A percentile compares a stretch with the other conserved stretches of the same genome.
Evolutionary conservation across 2,329 filamentous ascomycete genomes (phyloP).

Genomic region (Talaromyces sp.): DNA sequence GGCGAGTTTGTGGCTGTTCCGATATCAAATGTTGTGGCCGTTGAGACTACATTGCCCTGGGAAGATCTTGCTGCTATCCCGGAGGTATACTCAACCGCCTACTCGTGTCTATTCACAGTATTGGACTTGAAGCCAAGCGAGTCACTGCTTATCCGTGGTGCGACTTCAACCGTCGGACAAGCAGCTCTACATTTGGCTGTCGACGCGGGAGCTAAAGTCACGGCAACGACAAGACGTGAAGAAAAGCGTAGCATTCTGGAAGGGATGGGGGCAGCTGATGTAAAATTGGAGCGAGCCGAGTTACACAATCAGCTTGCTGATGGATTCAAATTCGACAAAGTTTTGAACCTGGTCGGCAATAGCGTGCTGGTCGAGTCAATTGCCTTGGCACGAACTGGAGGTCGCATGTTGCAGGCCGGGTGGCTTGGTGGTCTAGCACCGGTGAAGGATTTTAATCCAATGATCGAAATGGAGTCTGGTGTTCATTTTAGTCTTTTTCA

Average conservation of each 20-base stretch:
- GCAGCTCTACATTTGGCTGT: conserved; percentile 36
- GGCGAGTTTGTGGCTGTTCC: conserved; percentile 32
- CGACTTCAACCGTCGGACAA: conserved; percentile 36
- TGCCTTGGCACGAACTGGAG: conserved; percentile 27
- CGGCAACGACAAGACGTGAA: conserved; percentile 32
- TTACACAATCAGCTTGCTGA: background rate
- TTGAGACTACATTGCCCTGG: conserved; percentile 27
- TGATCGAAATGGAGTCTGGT: conserved; percentile 40
- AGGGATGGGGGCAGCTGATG: conserved; percentile 23
- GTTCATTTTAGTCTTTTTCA: conserved; percentile 44
- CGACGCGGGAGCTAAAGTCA: conserved; percentile 30
- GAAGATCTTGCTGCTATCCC: conserved; percentile 36
- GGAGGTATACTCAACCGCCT: conserved; percentile 36
- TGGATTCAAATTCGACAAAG: conserved; percentile 26
- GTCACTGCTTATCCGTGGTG: conserved; percentile 35
- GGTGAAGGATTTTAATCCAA: conserved; percentile 44
- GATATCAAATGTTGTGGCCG: conserved; percentile 28
- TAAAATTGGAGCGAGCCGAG: conserved; percentile 17
- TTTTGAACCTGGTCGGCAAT: conserved; percentile 37
- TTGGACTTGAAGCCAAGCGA: conserved; percentile 30
- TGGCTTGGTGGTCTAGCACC: conserved; percentile 38
- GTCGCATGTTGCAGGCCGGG: conserved; percentile 33
- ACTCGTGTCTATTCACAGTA: conserved; percentile 33
- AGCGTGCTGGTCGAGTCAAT: conserved; percentile 34
- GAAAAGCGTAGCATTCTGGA: conserved; percentile 22